Evolutionary conservation across 768 basidiomycete genomes (phyloP).

Genomic region (Rubroboletus pulcherrimus): DNA sequence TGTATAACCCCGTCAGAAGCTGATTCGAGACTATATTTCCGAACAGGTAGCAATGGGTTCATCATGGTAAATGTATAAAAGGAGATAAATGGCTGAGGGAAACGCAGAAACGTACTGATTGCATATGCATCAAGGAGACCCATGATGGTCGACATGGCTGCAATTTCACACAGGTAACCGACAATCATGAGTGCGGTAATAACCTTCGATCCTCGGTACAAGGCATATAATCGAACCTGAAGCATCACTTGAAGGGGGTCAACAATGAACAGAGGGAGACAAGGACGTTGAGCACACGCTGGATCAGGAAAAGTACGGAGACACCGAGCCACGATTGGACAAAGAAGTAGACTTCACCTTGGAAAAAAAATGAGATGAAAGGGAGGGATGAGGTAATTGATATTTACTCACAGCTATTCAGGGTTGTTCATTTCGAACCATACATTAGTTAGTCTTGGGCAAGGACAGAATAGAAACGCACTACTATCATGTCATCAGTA

Average conservation of each 20-base stretch:
- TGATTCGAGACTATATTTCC: background rate
- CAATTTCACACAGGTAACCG: constrained; percentile 2
- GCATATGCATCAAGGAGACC: too few species aligned
- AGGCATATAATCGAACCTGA: constrained; percentile 12
- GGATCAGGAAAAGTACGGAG: constrained; percentile 1
- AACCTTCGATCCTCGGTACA: constrained; percentile 6
- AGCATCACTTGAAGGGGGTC: constrained; percentile 10
- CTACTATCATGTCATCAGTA: constrained; percentile 6
- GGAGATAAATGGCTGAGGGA: background rate
- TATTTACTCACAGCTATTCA: background rate
- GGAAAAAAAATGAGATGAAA: background rate
- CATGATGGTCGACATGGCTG: background rate
- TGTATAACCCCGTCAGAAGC: background rate
- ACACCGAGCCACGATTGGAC: constrained; percentile 2
- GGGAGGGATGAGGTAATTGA: background rate
- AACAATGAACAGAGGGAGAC: background rate
- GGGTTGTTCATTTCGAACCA: background rate
- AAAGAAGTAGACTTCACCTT: constrained; percentile 13
- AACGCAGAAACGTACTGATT: background rate
- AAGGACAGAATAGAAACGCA: background rate
- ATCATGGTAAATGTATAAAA: background rate
- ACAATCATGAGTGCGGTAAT: constrained; percentile 1
- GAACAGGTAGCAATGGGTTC: background rate
- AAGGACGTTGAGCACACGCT: background rate
- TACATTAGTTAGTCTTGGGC: background rate